Base-by-base conservation (phyloP, 2,329 filamentous ascomycete species). In the Xylaria arbuscula region DNA sequence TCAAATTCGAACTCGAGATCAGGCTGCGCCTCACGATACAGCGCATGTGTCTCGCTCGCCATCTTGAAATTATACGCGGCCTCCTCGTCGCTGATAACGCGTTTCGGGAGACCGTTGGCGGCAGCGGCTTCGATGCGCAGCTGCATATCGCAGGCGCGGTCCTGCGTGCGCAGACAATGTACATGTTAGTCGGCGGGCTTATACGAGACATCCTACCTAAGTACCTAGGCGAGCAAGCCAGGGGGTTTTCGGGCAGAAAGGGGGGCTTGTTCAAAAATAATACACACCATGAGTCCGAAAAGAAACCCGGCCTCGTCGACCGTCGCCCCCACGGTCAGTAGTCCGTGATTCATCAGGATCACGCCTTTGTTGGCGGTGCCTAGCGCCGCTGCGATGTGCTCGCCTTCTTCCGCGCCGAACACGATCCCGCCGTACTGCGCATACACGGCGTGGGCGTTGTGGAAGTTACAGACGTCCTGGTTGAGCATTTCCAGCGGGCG, bases 281-380 rank as follows among this genome's bases (percentile, higher is more conserved):
- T 17, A 45, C 40, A 17, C 40, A 45, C 40, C 40, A 45, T 45
- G 15, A 72, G 58, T 1, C 87, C 88, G 76, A 92, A 91, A 60
- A 93, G 78, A 77, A 90, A 93, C 0, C 88, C 89, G 0, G 91
- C 91, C 78, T 93, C 91, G 75, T 93, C 91, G 1, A 93, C 91
- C 0, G 91, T 93, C 7, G 78, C 75, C 3, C 92, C 92, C 0
- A 92, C 90, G 0, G 90, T 92, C 59, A 93, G 79, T 42, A 94
- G 80, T 0, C 92, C 92, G 78, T 93, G 91, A 76, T 93, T 93
- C 71, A 90, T 83, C 11, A 72, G 64, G 40, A 72, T 89, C 70
- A 88, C 84, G 1, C 85, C 90, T 77, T 86, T 91, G 72, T 87
- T 86, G 0, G 82, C 78, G 32, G 73, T 66, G 0, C 90, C 90